Base-by-base conservation (phyloP, 768 basidiomycete species). In the Lactarius psammicola region DNA sequence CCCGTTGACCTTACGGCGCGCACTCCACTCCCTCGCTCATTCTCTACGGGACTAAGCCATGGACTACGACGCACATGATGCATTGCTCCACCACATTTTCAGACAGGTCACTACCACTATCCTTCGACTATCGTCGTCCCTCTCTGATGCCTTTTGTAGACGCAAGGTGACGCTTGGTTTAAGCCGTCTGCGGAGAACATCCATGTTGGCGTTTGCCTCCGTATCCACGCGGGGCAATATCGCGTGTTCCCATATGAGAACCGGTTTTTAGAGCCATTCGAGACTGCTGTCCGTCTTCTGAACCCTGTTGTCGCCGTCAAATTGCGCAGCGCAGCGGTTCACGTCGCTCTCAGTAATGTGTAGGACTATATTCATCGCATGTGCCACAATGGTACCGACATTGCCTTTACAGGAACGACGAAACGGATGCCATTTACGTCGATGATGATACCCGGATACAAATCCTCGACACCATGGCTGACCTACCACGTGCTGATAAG, bases 221-320 rank as follows among this genome's bases (percentile, higher is more conserved):
- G 90, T 51, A 83, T 90, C 26, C 82, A 86, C 56, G 79, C 84
- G 15, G 86, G 86, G 51, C 80, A 83, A 62, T 93, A 88, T 75
- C 84, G 93, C 40, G 85, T 90, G 46, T 95, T 93, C 72, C 93
- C 93, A 6, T 92, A 93, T 70, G 89, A 94, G 75, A 92, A 92
- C 73, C 81, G 80, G n/a, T 87, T 81, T 71, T 81, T 95, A 42
- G 86, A 82, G 9, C 89, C 91, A 11, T 95, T 95, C 69, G 92
- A 94, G 76, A 87, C 85, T 3, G 92, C 92, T 9, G 81, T 94
- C 38, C 81, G 85, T 26, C 73, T 76, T 34, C 79, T 95, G 65
- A 95, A 95, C 69, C 92, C 94, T 6, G 87, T 92, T 28, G 90
- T 94, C 60, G 90, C 90, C 0, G 88, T 93, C 72, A 93, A 94